A percentile compares a stretch with the other conserved stretches of the same genome.
These are phyloP conservation scores for Naganishia friedmannii DNA, from an alignment of 768 basidiomycete species.

Conservation along the genomic window DNA sequence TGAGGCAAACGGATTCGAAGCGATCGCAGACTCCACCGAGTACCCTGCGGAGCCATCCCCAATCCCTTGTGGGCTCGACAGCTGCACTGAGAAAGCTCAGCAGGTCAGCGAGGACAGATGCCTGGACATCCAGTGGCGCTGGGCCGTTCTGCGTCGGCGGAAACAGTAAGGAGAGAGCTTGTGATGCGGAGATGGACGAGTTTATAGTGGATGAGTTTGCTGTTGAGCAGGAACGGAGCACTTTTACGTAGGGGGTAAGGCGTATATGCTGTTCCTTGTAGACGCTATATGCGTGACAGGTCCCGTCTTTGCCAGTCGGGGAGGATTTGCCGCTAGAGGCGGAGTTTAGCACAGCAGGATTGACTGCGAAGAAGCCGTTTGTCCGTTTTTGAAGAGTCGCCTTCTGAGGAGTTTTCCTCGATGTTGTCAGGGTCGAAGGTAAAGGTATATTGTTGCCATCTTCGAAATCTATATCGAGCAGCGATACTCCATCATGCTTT, in stretches of 20 bases:
- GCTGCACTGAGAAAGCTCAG: slow-evolving; percentile 67
- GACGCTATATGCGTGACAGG: slow-evolving; percentile 34
- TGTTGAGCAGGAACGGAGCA: slow-evolving; percentile 60
- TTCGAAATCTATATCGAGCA: slow-evolving; percentile 52
- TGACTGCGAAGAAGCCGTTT: slow-evolving; percentile 51
- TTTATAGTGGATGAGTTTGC: slow-evolving; percentile 56
- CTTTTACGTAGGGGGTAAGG: slow-evolving; percentile 49
- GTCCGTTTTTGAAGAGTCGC: slow-evolving; percentile 29
- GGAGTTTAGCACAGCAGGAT: background rate
- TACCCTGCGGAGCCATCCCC: slow-evolving; percentile 63
- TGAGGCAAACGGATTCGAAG: slow-evolving; percentile 80
- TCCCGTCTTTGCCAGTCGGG: slow-evolving; percentile 26
- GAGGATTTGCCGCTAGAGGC: background rate
- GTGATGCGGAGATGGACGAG: slow-evolving; percentile 30
- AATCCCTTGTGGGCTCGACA: slow-evolving; percentile 69
- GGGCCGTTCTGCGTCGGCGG: slow-evolving; percentile 48
- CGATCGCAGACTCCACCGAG: slow-evolving; percentile 77
- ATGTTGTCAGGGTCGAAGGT: slow-evolving; percentile 40
- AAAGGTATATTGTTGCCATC: slow-evolving; percentile 43
- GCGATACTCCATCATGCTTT: slow-evolving; percentile 30
- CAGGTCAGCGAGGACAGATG: slow-evolving; percentile 69
- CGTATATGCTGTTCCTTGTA: slow-evolving; percentile 51
- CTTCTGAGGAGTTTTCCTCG: background rate
- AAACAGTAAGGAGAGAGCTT: slow-evolving; percentile 60
- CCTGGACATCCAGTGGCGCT: slow-evolving; percentile 59